Evolutionary conservation across 2,329 filamentous ascomycete genomes (phyloP).

Genomic region (Monilinia aucupariae): DNA sequence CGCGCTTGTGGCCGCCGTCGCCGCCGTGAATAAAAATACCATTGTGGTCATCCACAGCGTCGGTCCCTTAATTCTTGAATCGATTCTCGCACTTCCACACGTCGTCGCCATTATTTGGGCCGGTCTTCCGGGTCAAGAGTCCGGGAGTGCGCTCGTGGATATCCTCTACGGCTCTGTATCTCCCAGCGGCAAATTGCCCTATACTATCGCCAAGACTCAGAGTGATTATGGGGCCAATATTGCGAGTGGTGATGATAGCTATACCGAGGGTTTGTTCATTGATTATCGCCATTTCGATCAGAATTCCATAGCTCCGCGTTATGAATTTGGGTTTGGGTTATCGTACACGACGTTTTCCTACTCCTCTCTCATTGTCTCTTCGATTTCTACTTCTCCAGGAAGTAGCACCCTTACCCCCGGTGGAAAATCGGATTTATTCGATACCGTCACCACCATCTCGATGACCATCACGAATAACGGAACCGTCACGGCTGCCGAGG

Average conservation of each 20-base stretch:
- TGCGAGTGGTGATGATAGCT: constrained; percentile 34
- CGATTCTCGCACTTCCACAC: constrained; percentile 56
- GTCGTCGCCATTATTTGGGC: constrained; percentile 57
- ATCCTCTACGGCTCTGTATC: constrained; percentile 56
- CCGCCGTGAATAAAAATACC: constrained; percentile 53
- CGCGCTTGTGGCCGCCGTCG: constrained; percentile 50
- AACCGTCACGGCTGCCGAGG: not conserved
- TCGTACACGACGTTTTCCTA: constrained; percentile 50
- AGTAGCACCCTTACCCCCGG: not conserved
- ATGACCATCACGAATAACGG: not conserved
- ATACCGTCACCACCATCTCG: not conserved
- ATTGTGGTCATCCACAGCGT: constrained; percentile 61
- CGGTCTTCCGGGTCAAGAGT: constrained; percentile 56
- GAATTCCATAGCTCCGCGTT: constrained; percentile 35
- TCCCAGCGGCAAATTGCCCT: constrained; percentile 41
- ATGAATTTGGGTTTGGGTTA: constrained; percentile 45
- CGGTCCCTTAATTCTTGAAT: constrained; percentile 53
- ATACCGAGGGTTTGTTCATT: constrained; percentile 44
- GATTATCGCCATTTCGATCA: constrained; percentile 51
- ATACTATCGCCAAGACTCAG: constrained; percentile 54
- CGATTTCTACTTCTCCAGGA: constrained; percentile 14
- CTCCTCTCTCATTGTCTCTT: constrained; percentile 21
- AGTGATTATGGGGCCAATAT: constrained; percentile 42
- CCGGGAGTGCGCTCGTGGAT: constrained; percentile 55
- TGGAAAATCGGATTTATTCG: constrained; percentile 1